Conservation (phyloP, 2,329 filamentous ascomycete species). For the Botrytis cinerea region DNA sequence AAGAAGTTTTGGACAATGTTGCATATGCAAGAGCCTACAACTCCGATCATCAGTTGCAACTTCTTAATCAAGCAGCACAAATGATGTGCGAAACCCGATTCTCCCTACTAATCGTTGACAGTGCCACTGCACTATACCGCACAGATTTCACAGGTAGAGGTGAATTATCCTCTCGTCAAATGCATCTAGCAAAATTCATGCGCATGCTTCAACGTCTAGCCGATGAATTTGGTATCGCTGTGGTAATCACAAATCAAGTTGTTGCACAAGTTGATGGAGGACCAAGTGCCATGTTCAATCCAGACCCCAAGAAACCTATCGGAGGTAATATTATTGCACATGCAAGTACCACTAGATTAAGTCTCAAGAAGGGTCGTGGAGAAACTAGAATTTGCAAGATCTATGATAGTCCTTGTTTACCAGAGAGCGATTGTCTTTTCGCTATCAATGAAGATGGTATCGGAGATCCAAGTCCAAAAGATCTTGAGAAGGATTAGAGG, state of each 20-base stretch:
- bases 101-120: slow-evolving; percentile 93
- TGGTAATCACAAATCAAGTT: slow-evolving; percentile 98
- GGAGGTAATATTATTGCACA: slow-evolving; percentile 99
- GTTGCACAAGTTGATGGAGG: slow-evolving; percentile 98
- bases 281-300: slow-evolving; percentile 97
- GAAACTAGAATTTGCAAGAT: slow-evolving; percentile 99
- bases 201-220: slow-evolving; percentile 76
- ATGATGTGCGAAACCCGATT: slow-evolving; percentile 99
- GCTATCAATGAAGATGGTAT: slow-evolving; percentile 98
- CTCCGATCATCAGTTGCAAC: slow-evolving; percentile 93
- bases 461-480: slow-evolving; percentile 92
- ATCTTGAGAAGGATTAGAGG: slow-evolving; percentile 74
- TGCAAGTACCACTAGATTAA: slow-evolving; percentile 91
- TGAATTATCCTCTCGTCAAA: slow-evolving; percentile 91
- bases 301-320: slow-evolving; percentile 98
- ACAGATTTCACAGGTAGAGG: slow-evolving; percentile 97
- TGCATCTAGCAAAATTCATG: slow-evolving; percentile 86
- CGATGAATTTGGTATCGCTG: slow-evolving; percentile 90
- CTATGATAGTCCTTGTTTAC: slow-evolving; percentile 95
- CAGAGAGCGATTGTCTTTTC: slow-evolving; percentile 94
- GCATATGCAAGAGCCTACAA: slow-evolving; percentile 98
- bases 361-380: slow-evolving; percentile 89
- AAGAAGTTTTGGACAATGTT: slow-evolving; percentile 97
- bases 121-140: slow-evolving; percentile 90
- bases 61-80: slow-evolving; percentile 89